Base-by-base conservation (phyloP, 805 yeast species). In the Novakomyces olei region DNA sequence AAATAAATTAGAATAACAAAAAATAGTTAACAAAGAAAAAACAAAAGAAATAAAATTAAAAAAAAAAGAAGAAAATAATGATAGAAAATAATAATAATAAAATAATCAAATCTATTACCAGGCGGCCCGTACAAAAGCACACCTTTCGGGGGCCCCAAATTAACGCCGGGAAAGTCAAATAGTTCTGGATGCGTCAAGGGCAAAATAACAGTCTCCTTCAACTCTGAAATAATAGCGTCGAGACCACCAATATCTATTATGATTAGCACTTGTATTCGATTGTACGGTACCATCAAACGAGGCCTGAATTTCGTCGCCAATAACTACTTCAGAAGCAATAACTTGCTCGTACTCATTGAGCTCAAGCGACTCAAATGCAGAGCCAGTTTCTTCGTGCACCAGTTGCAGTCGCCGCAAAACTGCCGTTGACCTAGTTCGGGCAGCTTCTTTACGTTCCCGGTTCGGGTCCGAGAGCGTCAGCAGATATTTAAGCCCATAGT, bases 91-190 rank as follows among this genome's bases (percentile, higher is more conserved):
- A n/a, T n/a, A n/a, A n/a, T n/a, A n/a, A n/a, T n/a, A n/a, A n/a
- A n/a, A n/a, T n/a, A n/a, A n/a, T n/a, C n/a, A n/a, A n/a, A n/a
- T n/a, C n/a, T n/a, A n/a, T n/a, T n/a, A n/a, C n/a, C n/a, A n/a
- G n/a, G 96, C 1, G 99, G 99, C 0, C 99, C 99, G 51, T 88
- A 88, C 16, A 88, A 58, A 30, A 88, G 53, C 1, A 88, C 75
- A 25, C 99, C 99, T 42, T 79, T 76, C 3, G 99, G 99, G 0
- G 96, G 81, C 28, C 67, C 59, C 3, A 88, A 10, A 15, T 19
- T 25, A 22, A 8, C n/a, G 23, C 32, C 23, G 14, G 19, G 32
- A 5, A 19, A 19, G 15, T 22, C 32, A 26, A 35, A 35, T 18
- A 42, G 37, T 19, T 42, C 45, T 18, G 48, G 44, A 36, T 45